Conservation (phyloP, 2,329 filamentous ascomycete genomes). For the Aspergillus transmontanensis region DNA sequence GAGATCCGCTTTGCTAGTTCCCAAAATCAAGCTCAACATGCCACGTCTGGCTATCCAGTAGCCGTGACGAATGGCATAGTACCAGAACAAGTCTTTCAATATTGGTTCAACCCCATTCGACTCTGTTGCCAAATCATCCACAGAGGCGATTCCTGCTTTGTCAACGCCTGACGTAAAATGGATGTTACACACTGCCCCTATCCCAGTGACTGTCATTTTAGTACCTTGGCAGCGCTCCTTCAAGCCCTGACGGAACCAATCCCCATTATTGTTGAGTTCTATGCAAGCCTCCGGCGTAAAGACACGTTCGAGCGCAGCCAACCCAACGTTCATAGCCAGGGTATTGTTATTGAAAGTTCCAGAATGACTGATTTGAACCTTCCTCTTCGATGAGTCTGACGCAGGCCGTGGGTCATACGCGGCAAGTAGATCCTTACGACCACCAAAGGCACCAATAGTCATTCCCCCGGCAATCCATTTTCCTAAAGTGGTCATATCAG, state of each 20-base stretch:
- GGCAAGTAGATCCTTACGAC: constrained; percentile 60
- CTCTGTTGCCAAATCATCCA: neutral
- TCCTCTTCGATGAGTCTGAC: neutral
- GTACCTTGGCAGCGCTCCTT: neutral
- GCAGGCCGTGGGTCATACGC: constrained; percentile 54
- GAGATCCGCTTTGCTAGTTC: neutral
- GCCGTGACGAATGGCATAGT: neutral
- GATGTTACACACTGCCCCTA: neutral
- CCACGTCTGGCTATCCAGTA: neutral
- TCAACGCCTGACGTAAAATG: neutral
- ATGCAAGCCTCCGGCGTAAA: neutral
- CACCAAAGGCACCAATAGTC: constrained; percentile 68
- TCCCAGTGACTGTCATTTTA: neutral
- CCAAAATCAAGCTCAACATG: neutral
- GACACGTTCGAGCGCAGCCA: neutral
- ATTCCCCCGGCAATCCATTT: constrained; percentile 70
- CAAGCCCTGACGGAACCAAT: neutral
- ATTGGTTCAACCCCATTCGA: neutral
- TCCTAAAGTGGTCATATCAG: constrained; percentile 66
- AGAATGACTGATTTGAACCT: constrained; percentile 48
- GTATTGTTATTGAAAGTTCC: constrained; percentile 72
- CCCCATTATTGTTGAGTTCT: neutral
- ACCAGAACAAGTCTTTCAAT: neutral
- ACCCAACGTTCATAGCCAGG: constrained; percentile 52
- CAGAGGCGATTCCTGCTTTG: neutral